phyloP scores from a whole-genome alignment of 805 yeast species.

The Clavispora santaluciae region DNA sequence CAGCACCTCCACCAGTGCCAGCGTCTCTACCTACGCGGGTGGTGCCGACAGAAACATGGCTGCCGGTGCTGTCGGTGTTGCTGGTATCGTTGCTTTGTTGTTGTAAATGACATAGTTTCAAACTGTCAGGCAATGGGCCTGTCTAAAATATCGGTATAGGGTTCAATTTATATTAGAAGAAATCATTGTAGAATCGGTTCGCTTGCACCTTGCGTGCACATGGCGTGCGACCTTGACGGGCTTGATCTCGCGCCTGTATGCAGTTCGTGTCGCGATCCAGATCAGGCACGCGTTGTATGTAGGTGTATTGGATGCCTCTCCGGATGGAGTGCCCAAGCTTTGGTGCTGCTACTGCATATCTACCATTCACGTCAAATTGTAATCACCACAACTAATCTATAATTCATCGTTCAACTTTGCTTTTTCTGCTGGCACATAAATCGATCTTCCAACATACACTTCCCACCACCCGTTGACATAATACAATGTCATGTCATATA shows the following conservation, averaged over 20 bases:
- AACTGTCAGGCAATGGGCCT: not conserved
- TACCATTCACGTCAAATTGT: no score
- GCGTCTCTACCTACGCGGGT: constrained; percentile 26
- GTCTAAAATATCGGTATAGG: not conserved
- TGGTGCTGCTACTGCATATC: no score
- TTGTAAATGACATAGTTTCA: constrained; percentile 14
- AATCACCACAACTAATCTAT: constrained; percentile 2
- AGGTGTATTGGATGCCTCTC: no score
- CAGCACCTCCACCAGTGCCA: constrained; percentile 19
- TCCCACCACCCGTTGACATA: constrained; percentile 64
- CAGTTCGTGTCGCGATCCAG: no score
- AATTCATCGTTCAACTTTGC: constrained; percentile 12
- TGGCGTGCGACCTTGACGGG: no score
- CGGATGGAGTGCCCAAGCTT: no score
- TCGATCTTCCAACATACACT: constrained; percentile 57
- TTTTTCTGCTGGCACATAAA: constrained; percentile 13
- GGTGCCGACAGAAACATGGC: constrained; percentile 25
- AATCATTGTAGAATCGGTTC: no score
- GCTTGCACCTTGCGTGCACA: no score
- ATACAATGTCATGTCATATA: constrained; percentile 47
- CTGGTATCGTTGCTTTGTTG: constrained; percentile 36
- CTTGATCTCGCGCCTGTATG: not conserved
- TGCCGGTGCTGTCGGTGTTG: constrained; percentile 37
- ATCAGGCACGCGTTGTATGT: not conserved
- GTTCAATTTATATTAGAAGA: not conserved